Conservation (phyloP, 495 filamentous ascomycete genomes). For the Neurospora sp. region DNA sequence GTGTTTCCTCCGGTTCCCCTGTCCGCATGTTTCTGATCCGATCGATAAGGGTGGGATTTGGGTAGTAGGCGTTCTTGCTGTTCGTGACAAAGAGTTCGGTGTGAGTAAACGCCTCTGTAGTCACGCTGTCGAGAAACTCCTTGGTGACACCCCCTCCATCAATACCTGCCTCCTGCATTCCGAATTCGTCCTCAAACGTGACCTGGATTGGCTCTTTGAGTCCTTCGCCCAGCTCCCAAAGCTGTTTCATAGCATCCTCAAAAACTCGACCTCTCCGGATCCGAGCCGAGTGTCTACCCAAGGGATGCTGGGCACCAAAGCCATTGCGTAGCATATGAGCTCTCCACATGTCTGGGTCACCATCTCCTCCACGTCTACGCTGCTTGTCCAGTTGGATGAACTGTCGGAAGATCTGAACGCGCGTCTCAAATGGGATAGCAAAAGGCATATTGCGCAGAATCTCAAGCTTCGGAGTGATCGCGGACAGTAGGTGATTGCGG, state of each 20-base stretch:
- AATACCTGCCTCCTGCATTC: constrained; percentile 80
- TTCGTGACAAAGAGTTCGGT: constrained; percentile 65
- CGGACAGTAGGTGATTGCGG: constrained; percentile 57
- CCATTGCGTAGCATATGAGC: constrained; percentile 23
- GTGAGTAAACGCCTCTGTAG: constrained; percentile 66
- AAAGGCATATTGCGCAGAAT: constrained; percentile 95
- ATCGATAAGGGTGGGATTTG: constrained; percentile 74
- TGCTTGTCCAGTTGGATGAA: constrained; percentile 80
- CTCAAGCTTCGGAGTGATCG: constrained; percentile 75
- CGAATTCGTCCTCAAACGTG: constrained; percentile 89
- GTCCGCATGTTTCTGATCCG: constrained; percentile 29
- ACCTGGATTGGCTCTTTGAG: constrained; percentile 98
- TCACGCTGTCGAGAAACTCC: constrained; percentile 89
- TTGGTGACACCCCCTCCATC: constrained; percentile 97
- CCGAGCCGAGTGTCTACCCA: constrained; percentile 67
- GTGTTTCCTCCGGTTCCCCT: constrained; percentile 31
- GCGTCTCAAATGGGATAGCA: constrained; percentile 83
- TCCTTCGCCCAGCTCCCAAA: constrained; percentile 69
- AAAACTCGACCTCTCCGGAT: constrained; percentile 77
- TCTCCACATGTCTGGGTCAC: constrained; percentile 75
- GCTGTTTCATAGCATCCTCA: constrained; percentile 74
- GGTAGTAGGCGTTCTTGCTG: constrained; percentile 81
- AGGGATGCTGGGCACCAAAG: constrained; percentile 19
- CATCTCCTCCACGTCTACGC: constrained; percentile 60
- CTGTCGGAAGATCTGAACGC: constrained; percentile 88